Evolutionary conservation across 768 basidiomycete species (phyloP), one percentile per base, ranked within the genome.

Genomic region (Phanerodontia chrysosporium): DNA sequence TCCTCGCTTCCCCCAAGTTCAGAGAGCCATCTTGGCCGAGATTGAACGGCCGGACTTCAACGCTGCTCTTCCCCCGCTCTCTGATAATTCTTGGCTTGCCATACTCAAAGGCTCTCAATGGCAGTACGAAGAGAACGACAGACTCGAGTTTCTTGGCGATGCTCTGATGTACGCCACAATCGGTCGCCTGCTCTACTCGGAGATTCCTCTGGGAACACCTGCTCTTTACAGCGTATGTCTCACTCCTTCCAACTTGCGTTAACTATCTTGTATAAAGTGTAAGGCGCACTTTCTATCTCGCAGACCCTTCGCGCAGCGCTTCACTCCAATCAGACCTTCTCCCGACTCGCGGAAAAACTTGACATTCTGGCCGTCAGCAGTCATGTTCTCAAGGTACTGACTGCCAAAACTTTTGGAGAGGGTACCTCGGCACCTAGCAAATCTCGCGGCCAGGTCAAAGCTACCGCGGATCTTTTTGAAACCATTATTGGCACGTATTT

Each of bases 141-240:
- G 78, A 27, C 58, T 80, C 48, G 80, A 81, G 64, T 80, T 79
- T 64, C 62, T 80, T 13, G 80, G 80, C 4, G 80, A 80, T 56
- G 75, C 77, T 28, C 67, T 78, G 55, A 79, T 81, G 71, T 73
- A 77, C 60, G 73, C 76, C 58, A 67, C 72, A 29, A 67, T 80
- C 18, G 75, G 76, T 12, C 69, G 74, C 45, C 71, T 72, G 56
- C 71, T 82, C 1, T 76, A 74, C 58, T 66, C 65, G 18, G 64
- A 66, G 53, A 51, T 62, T 14, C 71, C 71, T 8, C 42, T 65
- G 9, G 71, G 67, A 9, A 49, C 58, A 10, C 68, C 69, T 6
- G 55, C 61, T n/a, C 57, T 70, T 4, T 69, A 67, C 51, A 70
- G 66, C 27, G 71, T 72, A 61, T 54, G 69, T 66, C 27, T 7